Percentiles rank a stretch among this genome's conserved stretches.
Conservation (phyloP, 345 rosid species). For the Eucalyptus pauciflora region DNA sequence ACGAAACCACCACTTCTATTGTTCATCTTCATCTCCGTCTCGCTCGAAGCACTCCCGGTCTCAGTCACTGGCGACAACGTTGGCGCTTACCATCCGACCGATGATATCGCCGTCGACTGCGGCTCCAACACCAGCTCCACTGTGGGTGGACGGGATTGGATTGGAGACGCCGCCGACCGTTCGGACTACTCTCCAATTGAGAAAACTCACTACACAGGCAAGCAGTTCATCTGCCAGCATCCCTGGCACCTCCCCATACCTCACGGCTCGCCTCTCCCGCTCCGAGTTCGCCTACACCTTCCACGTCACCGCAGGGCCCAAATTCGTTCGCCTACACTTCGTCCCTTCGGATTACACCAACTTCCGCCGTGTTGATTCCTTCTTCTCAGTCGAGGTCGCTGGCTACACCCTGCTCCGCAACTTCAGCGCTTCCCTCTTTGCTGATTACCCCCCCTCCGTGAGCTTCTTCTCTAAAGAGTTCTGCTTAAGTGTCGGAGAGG, state of each 20-base stretch:
- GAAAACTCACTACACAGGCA: not conserved
- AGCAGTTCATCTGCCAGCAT: not conserved
- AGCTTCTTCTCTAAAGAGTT: not conserved
- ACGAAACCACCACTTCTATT: too few relatives aligned
- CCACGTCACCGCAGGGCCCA: slow-evolving; percentile 8
- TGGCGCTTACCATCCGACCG: too few relatives aligned
- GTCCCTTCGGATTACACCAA: not conserved
- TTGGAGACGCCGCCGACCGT: not conserved
- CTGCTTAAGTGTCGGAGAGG: not conserved
- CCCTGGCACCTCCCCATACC: not conserved
- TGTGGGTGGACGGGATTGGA: not conserved
- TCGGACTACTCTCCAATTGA: not conserved
- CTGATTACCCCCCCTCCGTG: not conserved
- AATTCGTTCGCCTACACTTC: slow-evolving; percentile 17
- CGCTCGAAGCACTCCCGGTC: too few relatives aligned
- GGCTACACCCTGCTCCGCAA: not conserved
- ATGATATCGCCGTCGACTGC: too few relatives aligned
- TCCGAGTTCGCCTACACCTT: slow-evolving; percentile 15
- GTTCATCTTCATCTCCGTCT: too few relatives aligned
- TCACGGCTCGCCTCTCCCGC: slow-evolving; percentile 2
- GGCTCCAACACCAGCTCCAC: not conserved
- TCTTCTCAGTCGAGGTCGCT: slow-evolving; percentile 9
- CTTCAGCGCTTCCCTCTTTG: slow-evolving; percentile 7
- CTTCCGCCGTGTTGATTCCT: not conserved
- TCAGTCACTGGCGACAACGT: too few relatives aligned